Evolutionary conservation across 345 rosid species (phyloP), one percentile per base, ranked within the genome.

Genomic region (Atalantia buxifolia): DNA sequence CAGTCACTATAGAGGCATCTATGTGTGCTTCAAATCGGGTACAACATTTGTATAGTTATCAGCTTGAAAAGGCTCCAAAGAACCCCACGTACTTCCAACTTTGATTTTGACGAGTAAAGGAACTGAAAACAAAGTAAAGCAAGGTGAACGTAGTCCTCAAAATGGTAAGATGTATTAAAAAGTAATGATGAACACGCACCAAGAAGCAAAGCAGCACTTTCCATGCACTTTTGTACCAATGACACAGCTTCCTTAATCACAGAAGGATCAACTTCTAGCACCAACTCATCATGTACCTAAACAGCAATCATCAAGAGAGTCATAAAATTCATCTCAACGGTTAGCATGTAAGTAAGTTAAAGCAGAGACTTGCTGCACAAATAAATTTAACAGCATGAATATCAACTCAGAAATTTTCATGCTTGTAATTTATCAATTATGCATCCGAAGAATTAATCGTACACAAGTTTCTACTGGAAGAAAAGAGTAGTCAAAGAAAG

Each of bases 1-100:
- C 28, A 27, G 31, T 64, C 66, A 35, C 76, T 28, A 78, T 35
- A 62, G 19, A 50, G 27, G 36, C n/a, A 28, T 69, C 74, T 27
- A 60, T 59, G 59, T 42, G 74, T 66, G 72, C 82, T 77, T 85
- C n/a, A 79, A 82, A 79, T 78, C 79, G 3, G 77, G 70, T 74
- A 76, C 65, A 42, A 68, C 45, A 83, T 78, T 81, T 24, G 61
- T 25, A 73, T 62, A 76, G 80, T 88, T 72, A 79, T 80, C 89
- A 45, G 84, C 85, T 40, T 78, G 84, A 62, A 86, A 87, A 71
- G 94, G 86, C 88, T 91, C 87, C 90, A 92, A 81, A 42, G 95
- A 88, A 71, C 99, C 99, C 99, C 98, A 96, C 10, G 97, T 91
- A 86, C 86, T 94, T 85, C 99, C 99, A 82, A 92, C 85, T 82